phyloP scores from a whole-genome alignment of 176 grass and related monocot species.

The Miscanthus lutarioriparius region DNA sequence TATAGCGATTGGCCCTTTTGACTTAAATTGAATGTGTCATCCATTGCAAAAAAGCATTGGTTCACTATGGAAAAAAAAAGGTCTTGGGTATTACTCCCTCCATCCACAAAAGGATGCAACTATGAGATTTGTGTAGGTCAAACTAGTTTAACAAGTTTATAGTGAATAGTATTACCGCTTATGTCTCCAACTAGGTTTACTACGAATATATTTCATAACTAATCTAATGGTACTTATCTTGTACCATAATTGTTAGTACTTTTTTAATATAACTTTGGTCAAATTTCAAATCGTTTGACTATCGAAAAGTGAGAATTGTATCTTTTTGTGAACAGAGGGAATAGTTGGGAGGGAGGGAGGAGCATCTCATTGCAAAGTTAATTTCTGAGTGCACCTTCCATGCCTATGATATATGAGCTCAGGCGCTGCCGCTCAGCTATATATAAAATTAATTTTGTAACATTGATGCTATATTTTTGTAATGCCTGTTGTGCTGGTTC shows the following conservation, averaged over 20 bases:
- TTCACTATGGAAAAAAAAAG: not conserved
- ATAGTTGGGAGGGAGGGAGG: not conserved
- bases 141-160: not conserved
- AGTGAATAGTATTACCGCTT: not conserved
- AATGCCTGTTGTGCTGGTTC: not conserved
- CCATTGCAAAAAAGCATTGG: not conserved
- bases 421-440: not conserved
- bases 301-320: not conserved
- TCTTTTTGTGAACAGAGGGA: not conserved
- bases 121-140: not conserved
- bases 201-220: no score
- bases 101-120: not conserved
- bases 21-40: not conserved
- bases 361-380: not conserved
- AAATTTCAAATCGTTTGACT: not conserved
- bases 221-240: no score
- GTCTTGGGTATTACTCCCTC: not conserved
- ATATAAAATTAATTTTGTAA: not conserved
- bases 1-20: not conserved
- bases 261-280: not conserved
- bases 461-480: not conserved
- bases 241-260: no score
- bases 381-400: not conserved
- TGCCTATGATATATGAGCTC: not conserved
- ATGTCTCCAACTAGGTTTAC: no score